A percentile compares a stretch with the other conserved stretches of the same genome.
These are phyloP conservation scores for Escovopsis sp. DNA, from an alignment of 2,329 filamentous ascomycete genomes.

Conservation along the genomic window DNA sequence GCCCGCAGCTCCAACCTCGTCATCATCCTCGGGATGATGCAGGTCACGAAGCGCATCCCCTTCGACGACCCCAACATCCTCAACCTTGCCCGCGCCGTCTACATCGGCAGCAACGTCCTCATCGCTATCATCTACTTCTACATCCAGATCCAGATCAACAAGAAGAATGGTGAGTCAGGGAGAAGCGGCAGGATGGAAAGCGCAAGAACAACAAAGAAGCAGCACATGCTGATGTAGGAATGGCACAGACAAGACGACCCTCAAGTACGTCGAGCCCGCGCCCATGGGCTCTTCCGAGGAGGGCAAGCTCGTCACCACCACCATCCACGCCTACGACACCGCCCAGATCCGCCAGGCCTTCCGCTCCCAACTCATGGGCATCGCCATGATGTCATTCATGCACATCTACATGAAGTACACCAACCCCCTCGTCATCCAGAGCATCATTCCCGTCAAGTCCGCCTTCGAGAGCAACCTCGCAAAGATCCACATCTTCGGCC, in stretches of 20 bases:
- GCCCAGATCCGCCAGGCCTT: slow-evolving; percentile 71
- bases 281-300: slow-evolving; percentile 89
- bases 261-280: slow-evolving; percentile 96
- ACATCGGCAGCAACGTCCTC: slow-evolving; percentile 55
- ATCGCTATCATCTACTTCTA: slow-evolving; percentile 78
- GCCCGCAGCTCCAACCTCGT: slow-evolving; percentile 64
- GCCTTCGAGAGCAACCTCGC: slow-evolving; percentile 89
- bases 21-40: slow-evolving; percentile 97
- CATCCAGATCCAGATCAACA: slow-evolving; percentile 72
- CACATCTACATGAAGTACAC: slow-evolving; percentile 99
- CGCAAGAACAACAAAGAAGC: too few species aligned
- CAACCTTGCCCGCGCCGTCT: slow-evolving; percentile 39
- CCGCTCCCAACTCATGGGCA: slow-evolving; percentile 86
- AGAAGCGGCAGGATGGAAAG: neutral
- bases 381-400: slow-evolving; percentile 98
- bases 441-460: slow-evolving; percentile 92
- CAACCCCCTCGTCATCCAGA: slow-evolving; percentile 97
- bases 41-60: slow-evolving; percentile 88
- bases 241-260: slow-evolving; percentile 70
- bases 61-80: slow-evolving; percentile 67
- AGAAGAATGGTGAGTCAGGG: slow-evolving; percentile 70
- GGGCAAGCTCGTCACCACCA: slow-evolving; percentile 91
- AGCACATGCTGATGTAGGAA: too few species aligned
- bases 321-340: slow-evolving; percentile 87
- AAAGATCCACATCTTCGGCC: slow-evolving; percentile 86